These are phyloP conservation scores for Neofusicoccum sp. DNA, from an alignment of 2,329 filamentous ascomycete species.

Conservation along the genomic window DNA sequence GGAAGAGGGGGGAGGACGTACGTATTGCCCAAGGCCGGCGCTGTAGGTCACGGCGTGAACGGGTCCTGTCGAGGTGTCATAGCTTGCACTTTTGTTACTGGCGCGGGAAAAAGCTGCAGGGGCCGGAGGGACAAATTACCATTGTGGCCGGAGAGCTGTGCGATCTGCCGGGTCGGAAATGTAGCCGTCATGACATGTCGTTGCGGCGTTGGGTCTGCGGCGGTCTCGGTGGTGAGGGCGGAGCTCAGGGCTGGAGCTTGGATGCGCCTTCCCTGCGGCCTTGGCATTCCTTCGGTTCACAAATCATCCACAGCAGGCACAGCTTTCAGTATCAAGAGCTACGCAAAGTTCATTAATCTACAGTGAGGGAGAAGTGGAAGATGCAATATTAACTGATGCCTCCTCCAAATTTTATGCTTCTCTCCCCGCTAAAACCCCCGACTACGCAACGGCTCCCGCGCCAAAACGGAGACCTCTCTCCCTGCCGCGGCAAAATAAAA, in stretches of 20 bases:
- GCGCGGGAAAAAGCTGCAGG: too few relatives aligned
- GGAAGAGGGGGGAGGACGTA: slow-evolving; percentile 25
- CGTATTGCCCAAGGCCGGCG: slow-evolving; percentile 48
- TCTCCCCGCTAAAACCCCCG: slow-evolving; percentile 11
- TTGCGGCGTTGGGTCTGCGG: background rate
- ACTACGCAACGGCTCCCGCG: slow-evolving; percentile 13
- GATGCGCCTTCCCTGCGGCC: background rate
- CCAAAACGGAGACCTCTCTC: slow-evolving; percentile 13
- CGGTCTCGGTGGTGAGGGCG: background rate
- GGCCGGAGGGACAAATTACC: slow-evolving; percentile 21
- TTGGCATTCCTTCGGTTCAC: background rate
- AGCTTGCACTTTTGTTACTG: background rate
- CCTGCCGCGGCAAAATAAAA: background rate
- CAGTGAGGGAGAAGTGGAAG: slow-evolving; percentile 15
- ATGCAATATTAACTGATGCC: slow-evolving; percentile 18
- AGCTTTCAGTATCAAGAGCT: background rate
- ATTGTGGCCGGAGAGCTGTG: slow-evolving; percentile 42
- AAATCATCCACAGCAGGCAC: background rate
- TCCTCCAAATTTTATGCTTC: slow-evolving; percentile 16
- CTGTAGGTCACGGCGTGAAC: slow-evolving; percentile 53
- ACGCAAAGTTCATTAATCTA: slow-evolving; percentile 18
- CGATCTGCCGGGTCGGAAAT: slow-evolving; percentile 42
- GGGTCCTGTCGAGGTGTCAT: slow-evolving; percentile 32
- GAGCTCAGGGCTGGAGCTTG: background rate
- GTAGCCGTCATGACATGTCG: slow-evolving; percentile 34